phyloP scores from a whole-genome alignment of 1,284 basidiomycete genomes.

The Melanopsichium pennsylvanicum region DNA sequence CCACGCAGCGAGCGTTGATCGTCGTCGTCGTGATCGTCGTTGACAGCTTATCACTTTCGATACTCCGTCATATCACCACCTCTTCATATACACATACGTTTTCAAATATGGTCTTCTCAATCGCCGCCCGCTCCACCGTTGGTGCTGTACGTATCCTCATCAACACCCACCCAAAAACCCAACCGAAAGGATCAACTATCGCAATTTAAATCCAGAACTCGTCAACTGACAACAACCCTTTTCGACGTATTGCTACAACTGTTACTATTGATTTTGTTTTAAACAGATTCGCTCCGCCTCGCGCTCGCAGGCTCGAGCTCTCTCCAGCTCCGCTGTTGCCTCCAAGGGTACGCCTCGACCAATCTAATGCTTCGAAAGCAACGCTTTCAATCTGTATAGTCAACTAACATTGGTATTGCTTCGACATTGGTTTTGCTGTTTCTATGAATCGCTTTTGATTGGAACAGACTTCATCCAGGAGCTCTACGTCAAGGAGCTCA shows the following conservation, averaged over 20 bases:
- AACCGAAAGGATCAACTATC: too few relatives aligned
- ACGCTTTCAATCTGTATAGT: not conserved
- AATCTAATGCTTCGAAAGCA: not conserved
- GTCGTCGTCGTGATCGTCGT: slow-evolving; percentile 7
- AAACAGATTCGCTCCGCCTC: slow-evolving; percentile 47
- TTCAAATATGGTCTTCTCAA: slow-evolving; percentile 35
- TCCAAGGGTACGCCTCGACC: slow-evolving; percentile 57
- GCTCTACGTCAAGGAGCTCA: slow-evolving; percentile 87
- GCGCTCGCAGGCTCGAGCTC: slow-evolving; percentile 49
- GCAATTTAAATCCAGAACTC: not conserved
- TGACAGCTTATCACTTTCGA: not conserved
- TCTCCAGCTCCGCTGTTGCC: slow-evolving; percentile 59
- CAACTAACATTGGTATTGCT: slow-evolving; percentile 3
- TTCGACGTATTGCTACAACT: not conserved
- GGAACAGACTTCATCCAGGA: slow-evolving; percentile 86
- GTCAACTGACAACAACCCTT: slow-evolving; percentile 16
- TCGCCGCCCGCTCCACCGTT: slow-evolving; percentile 42
- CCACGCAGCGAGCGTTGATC: not conserved
- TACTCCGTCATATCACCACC: slow-evolving; percentile 8
- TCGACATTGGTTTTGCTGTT: too few relatives aligned
- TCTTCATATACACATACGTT: not conserved
- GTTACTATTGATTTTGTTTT: not conserved
- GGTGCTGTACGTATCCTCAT: slow-evolving; percentile 42
- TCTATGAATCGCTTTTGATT: not conserved
- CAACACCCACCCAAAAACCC: not conserved